phyloP scores from a whole-genome alignment of 352 stramenopile species.

The Globisporangium paddicum region DNA sequence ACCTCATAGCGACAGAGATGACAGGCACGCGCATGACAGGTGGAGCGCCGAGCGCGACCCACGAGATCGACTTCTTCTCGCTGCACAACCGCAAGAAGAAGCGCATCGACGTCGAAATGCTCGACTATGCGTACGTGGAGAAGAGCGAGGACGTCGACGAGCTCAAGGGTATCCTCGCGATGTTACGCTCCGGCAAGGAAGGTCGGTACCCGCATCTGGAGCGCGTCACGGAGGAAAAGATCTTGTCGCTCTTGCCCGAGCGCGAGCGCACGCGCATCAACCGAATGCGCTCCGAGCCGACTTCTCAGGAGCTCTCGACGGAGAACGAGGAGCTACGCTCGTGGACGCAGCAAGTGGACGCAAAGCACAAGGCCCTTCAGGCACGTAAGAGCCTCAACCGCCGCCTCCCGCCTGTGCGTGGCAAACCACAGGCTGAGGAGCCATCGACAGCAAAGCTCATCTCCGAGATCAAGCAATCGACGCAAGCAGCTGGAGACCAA shows the following conservation, averaged over 20 bases:
- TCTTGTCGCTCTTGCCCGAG: slow-evolving; percentile 73
- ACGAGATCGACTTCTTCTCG: slow-evolving; percentile 67
- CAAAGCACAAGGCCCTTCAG: slow-evolving; percentile 46
- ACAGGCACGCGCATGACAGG: neutral
- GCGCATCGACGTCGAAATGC: slow-evolving; percentile 78
- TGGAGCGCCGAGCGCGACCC: slow-evolving; percentile 1
- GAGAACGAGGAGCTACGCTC: slow-evolving; percentile 58
- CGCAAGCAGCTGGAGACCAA: neutral
- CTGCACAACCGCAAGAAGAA: slow-evolving; percentile 69
- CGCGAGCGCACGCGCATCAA: slow-evolving; percentile 75
- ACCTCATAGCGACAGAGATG: slow-evolving; percentile 3
- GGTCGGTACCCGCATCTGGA: slow-evolving; percentile 89
- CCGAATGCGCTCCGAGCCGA: slow-evolving; percentile 54
- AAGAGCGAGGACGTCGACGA: slow-evolving; percentile 78
- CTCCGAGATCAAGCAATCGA: slow-evolving; percentile 3
- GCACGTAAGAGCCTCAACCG: slow-evolving; percentile 15
- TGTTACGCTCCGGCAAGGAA: slow-evolving; percentile 87
- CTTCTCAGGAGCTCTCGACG: slow-evolving; percentile 39
- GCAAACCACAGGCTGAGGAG: slow-evolving; percentile 18
- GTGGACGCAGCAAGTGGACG: slow-evolving; percentile 62
- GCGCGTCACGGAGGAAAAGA: slow-evolving; percentile 61
- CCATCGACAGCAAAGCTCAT: slow-evolving; percentile 3
- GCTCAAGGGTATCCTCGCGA: slow-evolving; percentile 82
- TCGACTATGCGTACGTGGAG: slow-evolving; percentile 91
- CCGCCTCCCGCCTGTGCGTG: slow-evolving; percentile 48